phyloP scores from a whole-genome alignment of 2,329 filamentous ascomycete species.

The Verticillium nubilum region DNA sequence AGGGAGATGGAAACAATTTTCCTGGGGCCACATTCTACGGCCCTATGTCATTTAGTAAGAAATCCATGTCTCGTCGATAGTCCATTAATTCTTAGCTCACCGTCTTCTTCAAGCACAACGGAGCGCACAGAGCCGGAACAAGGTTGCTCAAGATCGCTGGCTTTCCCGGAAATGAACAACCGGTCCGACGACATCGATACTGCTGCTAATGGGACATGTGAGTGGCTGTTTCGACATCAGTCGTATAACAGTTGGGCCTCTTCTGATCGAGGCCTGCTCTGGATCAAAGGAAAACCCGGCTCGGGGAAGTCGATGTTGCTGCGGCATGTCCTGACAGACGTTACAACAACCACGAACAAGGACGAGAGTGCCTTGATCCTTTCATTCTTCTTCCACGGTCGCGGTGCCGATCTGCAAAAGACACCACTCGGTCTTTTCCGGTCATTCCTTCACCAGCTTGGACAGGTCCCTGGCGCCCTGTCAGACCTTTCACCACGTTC shows the following conservation, averaged over 20 bases:
- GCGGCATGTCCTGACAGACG: slow-evolving; percentile 26
- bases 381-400: slow-evolving; percentile 44
- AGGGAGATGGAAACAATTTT: no score
- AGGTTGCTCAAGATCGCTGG: slow-evolving; percentile 24
- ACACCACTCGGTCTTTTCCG: slow-evolving; percentile 43
- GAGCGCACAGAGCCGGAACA: slow-evolving; percentile 4
- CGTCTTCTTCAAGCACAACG: background rate
- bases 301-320: slow-evolving; percentile 41
- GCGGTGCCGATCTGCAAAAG: slow-evolving; percentile 36
- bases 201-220: slow-evolving; percentile 20
- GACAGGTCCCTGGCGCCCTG: slow-evolving; percentile 26
- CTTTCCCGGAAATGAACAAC: slow-evolving; percentile 20
- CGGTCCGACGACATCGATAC: slow-evolving; percentile 17
- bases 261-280: slow-evolving; percentile 24
- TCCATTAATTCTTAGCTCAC: background rate
- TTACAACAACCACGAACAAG: background rate
- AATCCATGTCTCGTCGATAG: no score
- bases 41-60: no score
- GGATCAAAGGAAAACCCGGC: slow-evolving; percentile 41
- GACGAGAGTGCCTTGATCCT: slow-evolving; percentile 12
- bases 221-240: slow-evolving; percentile 23
- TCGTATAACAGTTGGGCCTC: slow-evolving; percentile 17
- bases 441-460: slow-evolving; percentile 40
- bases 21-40: no score
- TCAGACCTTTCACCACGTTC: slow-evolving; percentile 3